These are phyloP conservation scores for Alisma plantagoaquatica DNA, from an alignment of 106 monocot species.

Conservation along the genomic window DNA sequence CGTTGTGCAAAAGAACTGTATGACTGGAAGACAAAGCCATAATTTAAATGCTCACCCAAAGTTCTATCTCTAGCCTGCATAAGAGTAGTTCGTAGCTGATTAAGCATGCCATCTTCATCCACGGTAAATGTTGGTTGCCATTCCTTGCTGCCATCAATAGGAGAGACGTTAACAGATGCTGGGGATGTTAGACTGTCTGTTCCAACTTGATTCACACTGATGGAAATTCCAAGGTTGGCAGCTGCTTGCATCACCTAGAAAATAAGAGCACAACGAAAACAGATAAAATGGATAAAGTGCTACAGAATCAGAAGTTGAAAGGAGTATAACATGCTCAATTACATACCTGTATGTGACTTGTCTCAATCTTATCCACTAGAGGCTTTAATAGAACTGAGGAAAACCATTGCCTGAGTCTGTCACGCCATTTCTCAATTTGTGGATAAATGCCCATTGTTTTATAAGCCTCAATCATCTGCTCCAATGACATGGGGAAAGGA, in stretches of 20 bases:
- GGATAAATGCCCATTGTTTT: constrained; percentile 71
- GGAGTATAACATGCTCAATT: neutral
- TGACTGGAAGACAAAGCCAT: too few relatives aligned
- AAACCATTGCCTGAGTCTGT: constrained; percentile 88
- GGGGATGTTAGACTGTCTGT: constrained; percentile 32
- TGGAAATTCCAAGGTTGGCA: constrained; percentile 41
- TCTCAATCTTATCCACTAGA: constrained; percentile 76
- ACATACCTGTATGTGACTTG: constrained; percentile 76
- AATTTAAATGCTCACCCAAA: constrained; percentile 60
- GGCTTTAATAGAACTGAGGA: constrained; percentile 72
- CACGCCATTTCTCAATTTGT: constrained; percentile 74
- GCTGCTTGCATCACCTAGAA: constrained; percentile 89
- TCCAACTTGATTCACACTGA: constrained; percentile 77
- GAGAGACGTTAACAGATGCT: constrained; percentile 46
- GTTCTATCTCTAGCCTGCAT: constrained; percentile 58
- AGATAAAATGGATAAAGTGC: neutral
- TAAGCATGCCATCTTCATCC: constrained; percentile 80
- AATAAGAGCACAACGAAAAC: neutral
- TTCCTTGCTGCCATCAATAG: constrained; percentile 58
- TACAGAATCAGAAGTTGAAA: neutral
- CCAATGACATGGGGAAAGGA: constrained; percentile 77
- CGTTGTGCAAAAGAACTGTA: too few relatives aligned
- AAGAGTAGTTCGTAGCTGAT: constrained; percentile 62
- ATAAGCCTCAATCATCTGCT: constrained; percentile 54
- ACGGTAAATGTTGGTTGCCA: constrained; percentile 76